A percentile compares a stretch with the other conserved stretches of the same genome.
Conservation (phyloP, 140 eudicot species). For the Stevia rebaudiana region DNA sequence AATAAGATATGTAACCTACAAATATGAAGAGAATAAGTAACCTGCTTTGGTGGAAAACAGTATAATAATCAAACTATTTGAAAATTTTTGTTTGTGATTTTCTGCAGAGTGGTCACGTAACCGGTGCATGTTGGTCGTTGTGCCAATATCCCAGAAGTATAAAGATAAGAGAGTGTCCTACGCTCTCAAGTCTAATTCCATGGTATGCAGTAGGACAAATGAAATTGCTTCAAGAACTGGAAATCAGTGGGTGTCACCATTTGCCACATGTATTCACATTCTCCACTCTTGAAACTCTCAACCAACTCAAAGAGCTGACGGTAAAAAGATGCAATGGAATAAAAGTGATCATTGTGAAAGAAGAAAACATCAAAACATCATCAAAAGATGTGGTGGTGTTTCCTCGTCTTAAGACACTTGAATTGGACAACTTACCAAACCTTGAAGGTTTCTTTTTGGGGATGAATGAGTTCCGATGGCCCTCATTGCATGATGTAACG, state of each 20-base stretch:
- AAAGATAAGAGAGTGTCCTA: not conserved
- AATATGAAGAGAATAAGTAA: not conserved
- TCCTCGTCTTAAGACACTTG: not conserved
- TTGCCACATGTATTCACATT: not conserved
- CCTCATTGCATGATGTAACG: not conserved
- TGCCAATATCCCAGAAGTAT: not conserved
- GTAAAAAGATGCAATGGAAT: not conserved
- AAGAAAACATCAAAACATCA: not conserved
- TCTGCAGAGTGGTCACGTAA: constrained; percentile 3
- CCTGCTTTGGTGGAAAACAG: too few relatives aligned
- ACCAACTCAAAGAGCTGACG: not conserved
- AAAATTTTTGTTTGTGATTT: not conserved
- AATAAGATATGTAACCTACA: not conserved
- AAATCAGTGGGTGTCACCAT: not conserved
- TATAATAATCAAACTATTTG: too few relatives aligned
- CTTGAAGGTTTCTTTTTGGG: not conserved
- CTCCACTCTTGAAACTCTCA: not conserved
- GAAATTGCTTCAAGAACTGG: not conserved
- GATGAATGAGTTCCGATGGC: not conserved
- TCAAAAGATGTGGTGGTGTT: not conserved
- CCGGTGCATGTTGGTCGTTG: not conserved
- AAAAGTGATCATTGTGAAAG: not conserved
- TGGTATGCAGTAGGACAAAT: not conserved
- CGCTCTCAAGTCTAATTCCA: not conserved
- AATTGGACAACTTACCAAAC: not conserved